Base-by-base conservation (phyloP, 2,329 filamentous ascomycete species). In the Botrytis paeoniae region DNA sequence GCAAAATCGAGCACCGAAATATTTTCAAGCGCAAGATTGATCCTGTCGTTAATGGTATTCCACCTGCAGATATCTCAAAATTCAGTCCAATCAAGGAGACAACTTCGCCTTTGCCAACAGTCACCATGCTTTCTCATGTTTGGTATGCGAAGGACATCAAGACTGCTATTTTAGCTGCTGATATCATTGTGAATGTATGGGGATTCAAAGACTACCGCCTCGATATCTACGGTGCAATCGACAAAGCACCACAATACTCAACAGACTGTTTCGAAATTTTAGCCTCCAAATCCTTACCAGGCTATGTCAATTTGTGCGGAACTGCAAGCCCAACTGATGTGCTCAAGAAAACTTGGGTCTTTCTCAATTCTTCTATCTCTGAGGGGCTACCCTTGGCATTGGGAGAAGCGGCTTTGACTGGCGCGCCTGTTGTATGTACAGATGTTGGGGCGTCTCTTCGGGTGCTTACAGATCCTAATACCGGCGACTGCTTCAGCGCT, bases 151-250 rank as follows among this genome's bases (percentile, higher is more conserved):
- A 91, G 79, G 89, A 91, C 75, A 89, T 91, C 80, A 90, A 90
- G 80, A 90, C 86, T 3, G 89, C 89, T 5, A 85, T 91, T 37
- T 82, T 90, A 8, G 88, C 89, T 10, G 89, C 89, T 1, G 89
- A 91, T 76, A 86, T 91, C 75, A 90, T 91, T 75, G 85, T 90
- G 75, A 90, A 91, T 78, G 85, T 88, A 76, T 91, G 86, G 85
- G 88, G 89, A n/a, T 90, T 91, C 80, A 85, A 84, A 60, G 88
- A 91, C 74, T 91, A 91, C 80, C 84, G 86, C 70, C 84, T 91
- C 2, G 85, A 89, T 73, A 86, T 91, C 29, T 91, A 91, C 77
- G 89, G 89, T 18, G 88, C 88, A 29, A 86, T 89, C 72, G 89
- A 91, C 79, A 88, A 89, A 75, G 85, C 88, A 37, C 89, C 89